These are phyloP conservation scores for Colletotrichum zoysiae DNA, from an alignment of 2,329 filamentous ascomycete genomes.

Conservation along the genomic window DNA sequence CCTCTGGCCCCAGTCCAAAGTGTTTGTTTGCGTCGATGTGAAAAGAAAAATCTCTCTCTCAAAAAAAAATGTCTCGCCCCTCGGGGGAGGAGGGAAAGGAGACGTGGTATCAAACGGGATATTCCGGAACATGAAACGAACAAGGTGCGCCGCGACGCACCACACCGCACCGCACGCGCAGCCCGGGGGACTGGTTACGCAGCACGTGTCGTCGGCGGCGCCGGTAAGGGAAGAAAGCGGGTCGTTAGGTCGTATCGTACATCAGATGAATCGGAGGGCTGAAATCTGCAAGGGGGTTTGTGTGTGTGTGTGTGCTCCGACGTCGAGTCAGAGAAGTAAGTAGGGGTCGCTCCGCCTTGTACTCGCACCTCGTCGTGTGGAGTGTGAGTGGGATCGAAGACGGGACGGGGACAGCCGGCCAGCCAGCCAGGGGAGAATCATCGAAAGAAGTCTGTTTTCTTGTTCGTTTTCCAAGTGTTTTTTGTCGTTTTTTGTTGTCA, in stretches of 20 bases:
- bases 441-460: background rate
- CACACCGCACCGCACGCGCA: background rate
- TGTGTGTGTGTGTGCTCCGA: background rate
- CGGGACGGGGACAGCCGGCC: constrained; percentile 18
- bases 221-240: constrained; percentile 44
- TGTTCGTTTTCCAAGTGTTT: constrained; percentile 37
- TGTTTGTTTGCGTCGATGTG: background rate
- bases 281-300: background rate
- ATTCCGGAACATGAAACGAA: constrained; percentile 40
- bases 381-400: background rate
- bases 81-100: background rate
- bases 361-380: too few relatives aligned
- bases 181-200: background rate
- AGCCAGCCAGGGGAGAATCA: constrained; percentile 25
- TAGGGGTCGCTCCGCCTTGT: background rate
- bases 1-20: background rate
- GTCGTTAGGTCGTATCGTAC: constrained; percentile 41
- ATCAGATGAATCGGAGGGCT: constrained; percentile 15
- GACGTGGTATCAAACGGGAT: constrained; percentile 41
- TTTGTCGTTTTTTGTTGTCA: constrained; percentile 40
- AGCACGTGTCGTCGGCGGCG: constrained; percentile 22
- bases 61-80: constrained; percentile 19
- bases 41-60: constrained; percentile 3
- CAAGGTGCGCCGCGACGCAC: constrained; percentile 12
- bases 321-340: background rate